Evolutionary conservation across 192 early-diverging fungal genomes (phyloP).

Genomic region (Dissophora ornata): DNA sequence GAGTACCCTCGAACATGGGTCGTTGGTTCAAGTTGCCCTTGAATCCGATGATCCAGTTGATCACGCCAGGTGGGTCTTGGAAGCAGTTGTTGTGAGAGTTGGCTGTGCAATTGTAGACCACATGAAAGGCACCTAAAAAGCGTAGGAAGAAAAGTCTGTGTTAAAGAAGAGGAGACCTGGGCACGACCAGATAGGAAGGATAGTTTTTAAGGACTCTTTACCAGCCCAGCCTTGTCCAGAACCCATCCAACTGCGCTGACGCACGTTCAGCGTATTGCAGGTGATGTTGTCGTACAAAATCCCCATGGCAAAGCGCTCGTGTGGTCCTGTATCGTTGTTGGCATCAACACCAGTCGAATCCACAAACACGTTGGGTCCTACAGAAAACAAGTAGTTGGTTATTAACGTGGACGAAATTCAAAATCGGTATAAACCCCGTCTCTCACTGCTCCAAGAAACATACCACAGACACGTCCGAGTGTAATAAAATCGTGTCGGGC

Average conservation of each 20-base stretch:
- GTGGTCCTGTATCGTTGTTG: conserved; percentile 50
- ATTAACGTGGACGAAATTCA: too few relatives aligned
- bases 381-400: too few relatives aligned
- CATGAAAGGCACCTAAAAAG: conserved; percentile 37
- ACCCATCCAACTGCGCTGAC: conserved; percentile 44
- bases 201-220: too few relatives aligned
- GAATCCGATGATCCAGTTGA: conserved; percentile 42
- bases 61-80: conserved; percentile 37
- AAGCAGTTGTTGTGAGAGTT: conserved; percentile 28
- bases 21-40: conserved; percentile 7
- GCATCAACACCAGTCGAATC: conserved; percentile 40
- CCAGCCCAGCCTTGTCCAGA: conserved; percentile 54
- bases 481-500: conserved; percentile 51
- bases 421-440: neutral
- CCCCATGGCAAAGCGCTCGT: conserved; percentile 51
- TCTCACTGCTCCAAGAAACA: too few relatives aligned
- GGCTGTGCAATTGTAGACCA: conserved; percentile 38
- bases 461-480: conserved; percentile 42
- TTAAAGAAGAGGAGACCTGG: too few relatives aligned
- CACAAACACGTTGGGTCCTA: conserved; percentile 47
- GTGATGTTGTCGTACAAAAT: conserved; percentile 48
- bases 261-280: conserved; percentile 33
- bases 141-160: neutral
- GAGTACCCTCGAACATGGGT: conserved; percentile 22
- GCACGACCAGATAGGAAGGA: too few relatives aligned